Percentiles rank a stretch among this genome's conserved stretches.
These are phyloP conservation scores for Eutrema yunnanense DNA, from an alignment of 345 rosid species.

Conservation along the genomic window DNA sequence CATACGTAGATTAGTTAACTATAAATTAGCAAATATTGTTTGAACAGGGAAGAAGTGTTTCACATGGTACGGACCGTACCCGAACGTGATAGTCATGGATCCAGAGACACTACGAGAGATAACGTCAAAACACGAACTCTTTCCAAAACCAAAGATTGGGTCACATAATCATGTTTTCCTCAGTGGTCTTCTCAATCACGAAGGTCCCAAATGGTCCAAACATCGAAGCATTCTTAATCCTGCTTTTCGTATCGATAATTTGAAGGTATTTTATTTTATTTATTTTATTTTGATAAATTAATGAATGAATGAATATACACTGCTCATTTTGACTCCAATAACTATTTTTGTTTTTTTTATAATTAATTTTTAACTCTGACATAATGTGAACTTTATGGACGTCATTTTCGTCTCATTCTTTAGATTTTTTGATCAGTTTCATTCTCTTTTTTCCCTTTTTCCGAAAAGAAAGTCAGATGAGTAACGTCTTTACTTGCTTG, in stretches of 20 bases:
- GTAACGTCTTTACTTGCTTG: constrained; percentile 21
- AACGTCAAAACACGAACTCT: constrained; percentile 32
- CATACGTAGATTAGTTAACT: neutral
- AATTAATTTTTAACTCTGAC: constrained; percentile 5
- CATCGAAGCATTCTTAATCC: constrained; percentile 49
- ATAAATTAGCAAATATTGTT: neutral
- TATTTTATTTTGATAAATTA: neutral
- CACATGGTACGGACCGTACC: constrained; percentile 40
- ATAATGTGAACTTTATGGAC: constrained; percentile 19
- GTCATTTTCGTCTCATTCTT: constrained; percentile 27
- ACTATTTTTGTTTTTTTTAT: neutral
- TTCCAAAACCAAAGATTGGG: constrained; percentile 31
- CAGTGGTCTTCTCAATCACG: constrained; percentile 37
- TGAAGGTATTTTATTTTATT: constrained; percentile 35
- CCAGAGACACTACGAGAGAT: constrained; percentile 39
- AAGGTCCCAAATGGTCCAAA: constrained; percentile 48
- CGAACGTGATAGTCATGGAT: constrained; percentile 36
- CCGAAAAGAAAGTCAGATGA: constrained; percentile 13
- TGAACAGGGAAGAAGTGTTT: constrained; percentile 37
- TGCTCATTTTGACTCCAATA: constrained; percentile 17
- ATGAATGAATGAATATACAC: neutral
- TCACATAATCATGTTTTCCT: constrained; percentile 30
- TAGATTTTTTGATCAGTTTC: constrained; percentile 24
- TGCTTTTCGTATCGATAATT: constrained; percentile 43
- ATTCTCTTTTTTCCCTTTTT: constrained; percentile 20